phyloP scores from a whole-genome alignment of 2,329 filamentous ascomycete genomes.

The Alternaria hordeiaustralica region DNA sequence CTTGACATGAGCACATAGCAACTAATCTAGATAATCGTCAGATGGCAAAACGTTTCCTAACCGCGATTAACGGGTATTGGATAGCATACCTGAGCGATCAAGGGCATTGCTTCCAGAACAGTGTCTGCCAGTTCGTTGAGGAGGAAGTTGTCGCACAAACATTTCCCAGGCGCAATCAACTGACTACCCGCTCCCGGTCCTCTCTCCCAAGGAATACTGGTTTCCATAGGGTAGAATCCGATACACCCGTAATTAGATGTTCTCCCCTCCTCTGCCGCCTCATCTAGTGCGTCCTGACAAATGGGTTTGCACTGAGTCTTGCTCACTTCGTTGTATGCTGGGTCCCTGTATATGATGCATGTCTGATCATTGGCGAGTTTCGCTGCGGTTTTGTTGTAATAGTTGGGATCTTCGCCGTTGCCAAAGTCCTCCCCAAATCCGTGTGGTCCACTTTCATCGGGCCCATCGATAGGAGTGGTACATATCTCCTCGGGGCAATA shows the following conservation, averaged over 20 bases:
- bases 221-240: not conserved
- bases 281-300: not conserved
- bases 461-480: too few species aligned
- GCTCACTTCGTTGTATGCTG: not conserved
- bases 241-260: conserved; percentile 15
- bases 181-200: not conserved
- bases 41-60: too few species aligned
- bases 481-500: conserved; percentile 1
- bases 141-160: conserved; percentile 9
- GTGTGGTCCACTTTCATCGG: too few species aligned
- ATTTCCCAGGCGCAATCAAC: not conserved
- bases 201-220: conserved; percentile 7
- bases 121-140: conserved; percentile 12
- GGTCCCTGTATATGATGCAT: not conserved
- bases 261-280: conserved; percentile 4
- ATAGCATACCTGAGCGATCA: conserved; percentile 12
- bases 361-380: not conserved
- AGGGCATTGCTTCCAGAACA: conserved; percentile 13
- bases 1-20: conserved; percentile 14
- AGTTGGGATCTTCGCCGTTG: too few species aligned
- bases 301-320: not conserved
- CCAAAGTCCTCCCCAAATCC: too few species aligned
- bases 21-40: conserved; percentile 1
- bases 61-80: not conserved
- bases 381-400: too few species aligned